Evolutionary conservation across 106 monocot genomes (phyloP).

Genomic region (Phalaenopsis aphrodite): DNA sequence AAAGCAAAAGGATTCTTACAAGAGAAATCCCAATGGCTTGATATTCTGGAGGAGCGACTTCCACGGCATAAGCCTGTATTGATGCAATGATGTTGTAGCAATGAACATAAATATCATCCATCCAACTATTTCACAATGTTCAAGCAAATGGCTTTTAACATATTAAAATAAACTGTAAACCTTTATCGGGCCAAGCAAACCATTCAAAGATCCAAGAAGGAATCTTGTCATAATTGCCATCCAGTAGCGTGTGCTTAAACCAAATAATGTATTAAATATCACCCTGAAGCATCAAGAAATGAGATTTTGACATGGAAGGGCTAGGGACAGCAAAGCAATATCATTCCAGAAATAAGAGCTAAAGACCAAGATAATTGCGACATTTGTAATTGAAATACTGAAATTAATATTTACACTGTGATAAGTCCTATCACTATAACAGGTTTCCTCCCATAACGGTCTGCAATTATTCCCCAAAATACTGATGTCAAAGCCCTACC

Average conservation of each 20-base stretch:
- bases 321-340: neutral
- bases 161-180: slow-evolving; percentile 11
- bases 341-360: neutral
- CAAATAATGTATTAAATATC: slow-evolving; percentile 80
- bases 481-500: slow-evolving; percentile 80
- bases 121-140: neutral
- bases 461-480: slow-evolving; percentile 73
- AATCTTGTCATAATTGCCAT: slow-evolving; percentile 87
- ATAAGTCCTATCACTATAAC: slow-evolving; percentile 57
- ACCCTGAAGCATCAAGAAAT: slow-evolving; percentile 30
- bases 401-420: slow-evolving; percentile 46
- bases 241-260: slow-evolving; percentile 73
- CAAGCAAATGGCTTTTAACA: neutral
- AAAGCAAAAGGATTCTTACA: slow-evolving; percentile 24
- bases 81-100: neutral
- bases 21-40: slow-evolving; percentile 55
- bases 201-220: slow-evolving; percentile 79
- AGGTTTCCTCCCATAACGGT: slow-evolving; percentile 79
- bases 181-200: slow-evolving; percentile 64
- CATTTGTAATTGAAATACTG: neutral
- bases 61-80: slow-evolving; percentile 55
- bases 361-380: neutral
- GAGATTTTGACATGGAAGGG: neutral
- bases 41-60: slow-evolving; percentile 51
- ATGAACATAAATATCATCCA: neutral